Evolutionary conservation across 2,329 filamentous ascomycete genomes (phyloP).

Genomic region (Fusarium sp.): DNA sequence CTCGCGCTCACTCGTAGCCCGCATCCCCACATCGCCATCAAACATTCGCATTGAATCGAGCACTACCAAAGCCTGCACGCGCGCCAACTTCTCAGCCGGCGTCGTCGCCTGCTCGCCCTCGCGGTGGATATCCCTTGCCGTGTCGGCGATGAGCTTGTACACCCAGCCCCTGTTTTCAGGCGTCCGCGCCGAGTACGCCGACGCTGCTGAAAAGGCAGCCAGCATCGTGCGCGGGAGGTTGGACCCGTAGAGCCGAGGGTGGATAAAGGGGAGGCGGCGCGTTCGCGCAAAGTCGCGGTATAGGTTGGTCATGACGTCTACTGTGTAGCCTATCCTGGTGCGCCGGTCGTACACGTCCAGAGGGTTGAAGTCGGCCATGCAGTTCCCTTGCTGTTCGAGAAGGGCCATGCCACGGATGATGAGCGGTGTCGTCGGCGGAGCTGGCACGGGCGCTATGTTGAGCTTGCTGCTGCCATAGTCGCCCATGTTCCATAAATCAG

Average conservation of each 20-base stretch:
- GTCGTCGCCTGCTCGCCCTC: slow-evolving; percentile 47
- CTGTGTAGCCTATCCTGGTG: slow-evolving; percentile 49
- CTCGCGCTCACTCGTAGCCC: slow-evolving; percentile 54
- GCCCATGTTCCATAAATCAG: slow-evolving; percentile 44
- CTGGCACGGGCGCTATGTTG: slow-evolving; percentile 45
- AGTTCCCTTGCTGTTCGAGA: slow-evolving; percentile 35
- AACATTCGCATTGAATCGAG: slow-evolving; percentile 55
- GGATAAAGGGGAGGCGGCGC: slow-evolving; percentile 54
- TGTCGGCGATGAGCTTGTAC: slow-evolving; percentile 52
- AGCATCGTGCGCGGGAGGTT: slow-evolving; percentile 53
- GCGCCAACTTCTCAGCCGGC: slow-evolving; percentile 52
- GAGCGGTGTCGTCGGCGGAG: slow-evolving; percentile 27
- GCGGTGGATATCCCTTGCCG: slow-evolving; percentile 49
- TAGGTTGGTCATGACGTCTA: slow-evolving; percentile 47
- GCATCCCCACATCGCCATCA: slow-evolving; percentile 54
- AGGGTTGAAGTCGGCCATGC: slow-evolving; percentile 43
- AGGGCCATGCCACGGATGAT: slow-evolving; percentile 47
- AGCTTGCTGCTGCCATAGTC: slow-evolving; percentile 44
- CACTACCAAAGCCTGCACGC: slow-evolving; percentile 54
- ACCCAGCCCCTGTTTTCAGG: slow-evolving; percentile 52
- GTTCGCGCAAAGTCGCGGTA: slow-evolving; percentile 49
- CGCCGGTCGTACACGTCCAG: slow-evolving; percentile 50
- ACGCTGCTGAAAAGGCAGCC: slow-evolving; percentile 52
- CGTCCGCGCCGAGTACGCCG: slow-evolving; percentile 52
- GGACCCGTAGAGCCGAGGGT: slow-evolving; percentile 53